Evolutionary conservation across 139 green algal genomes (phyloP).

Genomic region (Medakamo hakoo): DNA sequence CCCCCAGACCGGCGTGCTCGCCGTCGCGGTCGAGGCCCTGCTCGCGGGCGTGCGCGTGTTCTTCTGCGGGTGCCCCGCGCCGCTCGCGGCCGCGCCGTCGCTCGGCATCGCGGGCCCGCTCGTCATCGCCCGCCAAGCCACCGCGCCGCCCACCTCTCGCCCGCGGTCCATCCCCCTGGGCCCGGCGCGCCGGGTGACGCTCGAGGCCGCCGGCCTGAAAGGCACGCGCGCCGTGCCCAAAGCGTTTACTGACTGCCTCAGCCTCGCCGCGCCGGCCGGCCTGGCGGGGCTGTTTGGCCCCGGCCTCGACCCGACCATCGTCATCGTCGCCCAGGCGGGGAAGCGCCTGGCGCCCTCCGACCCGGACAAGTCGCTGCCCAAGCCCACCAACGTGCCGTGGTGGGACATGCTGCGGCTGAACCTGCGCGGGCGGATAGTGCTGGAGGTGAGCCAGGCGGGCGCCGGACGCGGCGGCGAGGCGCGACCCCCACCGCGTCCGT

Average conservation of each 20-base stretch:
- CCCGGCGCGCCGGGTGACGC: conserved; percentile 13
- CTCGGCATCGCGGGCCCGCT: conserved; percentile 21
- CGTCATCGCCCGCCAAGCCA: conserved; percentile 35
- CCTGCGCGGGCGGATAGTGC: not conserved
- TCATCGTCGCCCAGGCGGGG: conserved; percentile 21
- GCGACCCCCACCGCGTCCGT: not conserved
- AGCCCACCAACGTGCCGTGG: conserved; percentile 18
- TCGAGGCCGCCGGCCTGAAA: conserved; percentile 23
- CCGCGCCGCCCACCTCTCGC: conserved; percentile 14
- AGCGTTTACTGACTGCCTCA: conserved; percentile 50
- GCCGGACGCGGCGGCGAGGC: conserved; percentile 34
- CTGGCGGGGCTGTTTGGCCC: conserved; percentile 22
- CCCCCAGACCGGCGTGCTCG: not conserved
- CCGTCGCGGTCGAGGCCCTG: not conserved
- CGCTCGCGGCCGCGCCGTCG: conserved; percentile 12
- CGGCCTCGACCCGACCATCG: conserved; percentile 36
- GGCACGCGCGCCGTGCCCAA: conserved; percentile 40
- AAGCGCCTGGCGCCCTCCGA: conserved; percentile 28
- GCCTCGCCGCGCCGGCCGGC: conserved; percentile 13
- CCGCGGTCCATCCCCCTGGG: conserved; percentile 24
- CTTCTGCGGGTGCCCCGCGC: conserved; percentile 1
- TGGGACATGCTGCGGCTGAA: conserved; percentile 25
- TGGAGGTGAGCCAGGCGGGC: conserved; percentile 12
- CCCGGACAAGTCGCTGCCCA: conserved; percentile 19
- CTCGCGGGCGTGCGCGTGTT: not conserved